Percentiles rank a stretch among this genome's conserved stretches.
Evolutionary conservation across 192 early-diverging fungal species (phyloP).

Genomic region (Bifiguratus adelaidae): DNA sequence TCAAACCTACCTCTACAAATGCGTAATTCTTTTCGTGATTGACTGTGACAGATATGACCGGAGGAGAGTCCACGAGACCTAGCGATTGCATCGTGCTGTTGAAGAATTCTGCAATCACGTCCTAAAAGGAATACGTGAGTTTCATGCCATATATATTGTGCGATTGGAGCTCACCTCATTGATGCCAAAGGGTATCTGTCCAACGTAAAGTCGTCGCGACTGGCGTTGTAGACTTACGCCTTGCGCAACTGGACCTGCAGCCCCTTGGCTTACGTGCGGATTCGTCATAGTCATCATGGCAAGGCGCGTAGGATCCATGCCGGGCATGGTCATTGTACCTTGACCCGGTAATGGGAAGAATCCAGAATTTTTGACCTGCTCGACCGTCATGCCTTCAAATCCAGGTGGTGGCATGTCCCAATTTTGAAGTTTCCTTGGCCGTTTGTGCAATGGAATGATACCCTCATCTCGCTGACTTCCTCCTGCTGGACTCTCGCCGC

Average conservation of each 20-base stretch:
- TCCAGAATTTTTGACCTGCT: slow-evolving; percentile 73
- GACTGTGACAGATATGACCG: slow-evolving; percentile 75
- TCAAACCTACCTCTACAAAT: slow-evolving; percentile 75
- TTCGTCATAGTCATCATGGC: slow-evolving; percentile 38
- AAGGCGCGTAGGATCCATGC: slow-evolving; percentile 38
- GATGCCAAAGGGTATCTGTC: slow-evolving; percentile 74
- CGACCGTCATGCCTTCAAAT: slow-evolving; percentile 74
- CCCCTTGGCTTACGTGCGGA: slow-evolving; percentile 30
- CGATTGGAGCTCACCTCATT: slow-evolving; percentile 47
- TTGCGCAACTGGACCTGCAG: slow-evolving; percentile 32
- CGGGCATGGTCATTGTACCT: slow-evolving; percentile 23
- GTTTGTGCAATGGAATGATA: slow-evolving; percentile 68
- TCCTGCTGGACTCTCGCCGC: slow-evolving; percentile 32
- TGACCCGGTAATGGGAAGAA: slow-evolving; percentile 72
- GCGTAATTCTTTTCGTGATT: slow-evolving; percentile 94
- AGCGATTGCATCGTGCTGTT: slow-evolving; percentile 75
- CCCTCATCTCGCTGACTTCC: slow-evolving; percentile 16
- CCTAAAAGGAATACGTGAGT: slow-evolving; percentile 16
- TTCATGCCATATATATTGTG: neutral
- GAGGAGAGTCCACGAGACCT: slow-evolving; percentile 57
- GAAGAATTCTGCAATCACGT: slow-evolving; percentile 72
- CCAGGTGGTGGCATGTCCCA: slow-evolving; percentile 92
- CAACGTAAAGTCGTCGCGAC: slow-evolving; percentile 82
- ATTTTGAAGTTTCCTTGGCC: slow-evolving; percentile 67
- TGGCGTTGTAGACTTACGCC: slow-evolving; percentile 58